Base-by-base conservation (phyloP, 192 early-diverging fungal species). In the Thoreauomyces humboldtii region DNA sequence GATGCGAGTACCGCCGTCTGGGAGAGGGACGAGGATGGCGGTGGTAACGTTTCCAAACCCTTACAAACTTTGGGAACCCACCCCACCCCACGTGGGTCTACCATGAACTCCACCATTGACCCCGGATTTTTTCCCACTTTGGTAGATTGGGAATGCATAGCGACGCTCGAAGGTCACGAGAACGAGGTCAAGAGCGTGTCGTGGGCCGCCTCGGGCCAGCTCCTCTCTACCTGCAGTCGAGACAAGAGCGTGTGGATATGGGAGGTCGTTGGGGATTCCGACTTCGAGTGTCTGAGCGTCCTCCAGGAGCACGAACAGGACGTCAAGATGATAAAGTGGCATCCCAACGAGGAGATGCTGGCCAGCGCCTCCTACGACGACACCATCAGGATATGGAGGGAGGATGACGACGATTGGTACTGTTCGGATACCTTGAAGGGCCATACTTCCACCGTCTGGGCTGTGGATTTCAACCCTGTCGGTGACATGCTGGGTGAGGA, bases 181-280 rank as follows among this genome's bases (percentile, higher is more conserved):
- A 97, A 97, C 74, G 96, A 98, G 75, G 93, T 92, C 37, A 98
- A 98, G 74, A 82, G 85, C 34, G 91, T 97, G 34, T 79, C 90
- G 11, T 98, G 93, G 94, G 88, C 89, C 11, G 72, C 84, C 25
- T 81, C 85, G 0, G 94, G 92, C 11, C 73, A 86, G 3, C 78
- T 98, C 24, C 71, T 98, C 36, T 91, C 96, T 11, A 98, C 96
- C 4, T 97, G 96, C 66, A 88, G 90, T 27, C 77, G 96, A 31
- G 96, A 98, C 77, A 97, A 96, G 73, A 93, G 90, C 76, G 93
- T 98, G 31, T 98, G 96, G 96, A 93, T 98, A 62, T 98, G 96
- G 96, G 96, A 98, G 68, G 84, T 86, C 7, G 74, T 81, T 29
- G 76, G 86, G 27, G 92, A 95, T 60, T 89, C 86, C 61, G 95